phyloP scores from a whole-genome alignment of 805 yeast species.

The Schizosaccharomyces lindneri region DNA sequence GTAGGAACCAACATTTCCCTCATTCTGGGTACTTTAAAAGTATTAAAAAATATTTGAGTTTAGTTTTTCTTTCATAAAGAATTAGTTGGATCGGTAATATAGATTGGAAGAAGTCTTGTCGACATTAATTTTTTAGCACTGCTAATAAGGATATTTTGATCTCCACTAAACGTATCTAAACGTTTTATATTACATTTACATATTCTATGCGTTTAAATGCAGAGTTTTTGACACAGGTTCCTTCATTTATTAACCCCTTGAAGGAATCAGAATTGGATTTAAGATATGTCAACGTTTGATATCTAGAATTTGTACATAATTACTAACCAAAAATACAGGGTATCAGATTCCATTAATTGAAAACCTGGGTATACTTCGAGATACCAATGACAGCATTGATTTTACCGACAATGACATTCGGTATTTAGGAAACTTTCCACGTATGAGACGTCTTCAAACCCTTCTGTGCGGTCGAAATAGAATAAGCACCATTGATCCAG shows the following conservation, averaged over 20 bases:
- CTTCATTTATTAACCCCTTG: conserved; percentile 23
- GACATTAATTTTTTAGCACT: too few species aligned
- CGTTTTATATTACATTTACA: neutral
- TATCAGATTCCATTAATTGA: conserved; percentile 1
- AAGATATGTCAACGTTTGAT: conserved; percentile 14
- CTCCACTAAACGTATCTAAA: too few species aligned
- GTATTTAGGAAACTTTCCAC: conserved; percentile 27
- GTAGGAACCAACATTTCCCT: too few species aligned
- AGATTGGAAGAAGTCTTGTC: too few species aligned
- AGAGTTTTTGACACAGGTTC: conserved; percentile 24
- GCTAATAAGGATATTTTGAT: too few species aligned
- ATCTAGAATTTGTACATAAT: conserved; percentile 8
- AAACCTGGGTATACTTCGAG: conserved; percentile 8
- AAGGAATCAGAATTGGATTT: conserved; percentile 19
- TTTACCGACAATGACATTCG: conserved; percentile 50
- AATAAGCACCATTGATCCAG: conserved; percentile 20
- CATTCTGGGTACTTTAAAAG: too few species aligned
- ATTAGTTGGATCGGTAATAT: too few species aligned
- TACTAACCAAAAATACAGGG: neutral
- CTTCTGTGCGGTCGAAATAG: conserved; percentile 41
- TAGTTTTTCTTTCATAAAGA: too few species aligned
- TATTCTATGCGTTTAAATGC: conserved; percentile 31
- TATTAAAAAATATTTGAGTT: too few species aligned
- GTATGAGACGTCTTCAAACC: conserved; percentile 20
- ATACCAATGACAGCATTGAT: conserved; percentile 34